Evolutionary conservation across 2,329 filamentous ascomycete species (phyloP).

Genomic region (Trichoderma atroviride): DNA sequence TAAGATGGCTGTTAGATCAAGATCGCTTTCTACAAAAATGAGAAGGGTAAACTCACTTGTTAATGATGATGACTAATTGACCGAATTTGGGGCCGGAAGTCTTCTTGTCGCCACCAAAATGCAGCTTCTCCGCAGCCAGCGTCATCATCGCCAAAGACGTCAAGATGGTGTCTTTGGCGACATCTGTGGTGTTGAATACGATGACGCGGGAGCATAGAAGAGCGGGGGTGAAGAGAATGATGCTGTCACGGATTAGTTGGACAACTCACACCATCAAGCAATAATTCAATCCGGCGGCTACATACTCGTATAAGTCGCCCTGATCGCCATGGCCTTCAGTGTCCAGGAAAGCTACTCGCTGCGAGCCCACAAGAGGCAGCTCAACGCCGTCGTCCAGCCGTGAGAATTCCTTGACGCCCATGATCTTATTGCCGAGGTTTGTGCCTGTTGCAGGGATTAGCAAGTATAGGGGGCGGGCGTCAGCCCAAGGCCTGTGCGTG

Average conservation of each 20-base stretch:
- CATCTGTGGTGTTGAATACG: conserved; percentile 22
- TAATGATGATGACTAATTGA: conserved; percentile 19
- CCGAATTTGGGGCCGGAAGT: conserved; percentile 16
- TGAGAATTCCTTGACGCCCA: conserved; percentile 21
- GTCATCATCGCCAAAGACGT: conserved; percentile 24
- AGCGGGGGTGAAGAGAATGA: conserved; percentile 22
- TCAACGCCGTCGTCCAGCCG: conserved; percentile 16
- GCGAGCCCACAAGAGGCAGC: background rate
- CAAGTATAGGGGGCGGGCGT: background rate
- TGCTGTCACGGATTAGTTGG: background rate
- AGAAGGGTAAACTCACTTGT: conserved; percentile 4
- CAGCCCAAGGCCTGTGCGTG: background rate
- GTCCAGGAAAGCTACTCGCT: conserved; percentile 17
- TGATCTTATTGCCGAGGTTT: conserved; percentile 22
- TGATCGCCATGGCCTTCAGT: conserved; percentile 23
- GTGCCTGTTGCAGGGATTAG: conserved; percentile 11
- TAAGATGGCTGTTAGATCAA: background rate
- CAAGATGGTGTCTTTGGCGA: conserved; percentile 23
- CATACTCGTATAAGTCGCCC: conserved; percentile 24
- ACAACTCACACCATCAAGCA: background rate
- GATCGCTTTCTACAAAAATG: background rate
- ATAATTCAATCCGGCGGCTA: background rate
- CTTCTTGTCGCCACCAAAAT: conserved; percentile 21
- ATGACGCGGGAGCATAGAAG: conserved; percentile 23
- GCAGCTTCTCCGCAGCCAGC: conserved; percentile 14